These are phyloP conservation scores for Sporothrix mexicana DNA, from an alignment of 2,329 filamentous ascomycete species.

Conservation along the genomic window DNA sequence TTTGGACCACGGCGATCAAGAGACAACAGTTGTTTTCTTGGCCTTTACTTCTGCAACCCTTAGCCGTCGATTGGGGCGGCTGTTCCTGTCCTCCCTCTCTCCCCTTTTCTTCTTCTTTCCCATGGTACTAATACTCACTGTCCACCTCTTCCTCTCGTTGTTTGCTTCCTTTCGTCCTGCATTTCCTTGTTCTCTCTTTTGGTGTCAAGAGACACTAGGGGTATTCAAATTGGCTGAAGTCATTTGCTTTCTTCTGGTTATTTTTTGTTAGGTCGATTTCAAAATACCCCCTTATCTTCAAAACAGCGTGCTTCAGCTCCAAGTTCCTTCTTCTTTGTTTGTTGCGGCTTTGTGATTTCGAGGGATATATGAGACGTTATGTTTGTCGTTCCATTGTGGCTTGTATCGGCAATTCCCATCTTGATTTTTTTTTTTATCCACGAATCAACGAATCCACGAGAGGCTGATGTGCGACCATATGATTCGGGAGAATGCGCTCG, in stretches of 20 bases:
- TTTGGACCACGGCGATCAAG: not conserved
- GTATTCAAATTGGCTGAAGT: not conserved
- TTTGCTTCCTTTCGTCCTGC: not conserved
- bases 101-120: too few species aligned
- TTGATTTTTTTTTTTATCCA: too few species aligned
- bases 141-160: not conserved
- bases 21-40: not conserved
- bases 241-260: not conserved
- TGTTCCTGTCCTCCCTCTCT: not conserved
- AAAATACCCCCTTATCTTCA: not conserved
- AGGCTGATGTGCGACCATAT: too few species aligned
- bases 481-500: slow-evolving; percentile 12
- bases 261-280: not conserved
- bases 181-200: not conserved
- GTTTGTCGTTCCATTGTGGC: not conserved
- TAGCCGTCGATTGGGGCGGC: not conserved
- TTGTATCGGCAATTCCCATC: not conserved
- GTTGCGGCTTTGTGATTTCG: not conserved
- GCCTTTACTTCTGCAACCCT: not conserved
- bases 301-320: not conserved
- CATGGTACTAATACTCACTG: too few species aligned
- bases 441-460: too few species aligned
- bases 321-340: not conserved
- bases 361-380: too few species aligned
- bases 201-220: not conserved